These are phyloP conservation scores for Citrullus amarus DNA, from an alignment of 306 rosid species.

Conservation along the genomic window DNA sequence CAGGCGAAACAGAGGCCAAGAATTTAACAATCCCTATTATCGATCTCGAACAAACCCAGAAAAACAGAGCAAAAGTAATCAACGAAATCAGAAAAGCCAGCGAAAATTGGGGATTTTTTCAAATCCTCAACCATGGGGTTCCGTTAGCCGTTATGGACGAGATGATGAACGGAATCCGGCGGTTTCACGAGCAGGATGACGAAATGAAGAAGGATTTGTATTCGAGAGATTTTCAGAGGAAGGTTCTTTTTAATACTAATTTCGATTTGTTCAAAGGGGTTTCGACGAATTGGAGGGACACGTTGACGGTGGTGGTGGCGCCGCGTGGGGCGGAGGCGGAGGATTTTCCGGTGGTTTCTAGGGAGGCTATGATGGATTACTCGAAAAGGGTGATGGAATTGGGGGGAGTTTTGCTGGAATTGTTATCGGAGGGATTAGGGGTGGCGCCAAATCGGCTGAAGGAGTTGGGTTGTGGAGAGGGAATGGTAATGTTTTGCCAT, in stretches of 20 bases:
- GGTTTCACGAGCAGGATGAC: conserved; percentile 29
- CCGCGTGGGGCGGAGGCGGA: conserved; percentile 18
- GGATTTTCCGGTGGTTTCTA: conserved; percentile 23
- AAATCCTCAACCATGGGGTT: conserved; percentile 32
- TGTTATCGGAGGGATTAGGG: conserved; percentile 44
- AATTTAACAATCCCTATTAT: conserved; percentile 26
- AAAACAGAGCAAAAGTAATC: conserved; percentile 12
- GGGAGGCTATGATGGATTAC: conserved; percentile 30
- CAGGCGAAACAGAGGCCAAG: background rate
- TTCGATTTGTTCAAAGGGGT: conserved; percentile 22
- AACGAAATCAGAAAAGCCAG: conserved; percentile 15
- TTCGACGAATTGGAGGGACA: conserved; percentile 53
- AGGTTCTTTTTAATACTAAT: conserved; percentile 16
- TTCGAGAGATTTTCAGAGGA: conserved; percentile 18
- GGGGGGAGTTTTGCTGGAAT: conserved; percentile 23
- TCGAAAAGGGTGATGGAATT: conserved; percentile 20
- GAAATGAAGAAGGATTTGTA: conserved; percentile 29
- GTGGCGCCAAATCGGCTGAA: conserved; percentile 25
- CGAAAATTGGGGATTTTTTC: conserved; percentile 43
- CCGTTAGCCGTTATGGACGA: conserved; percentile 13
- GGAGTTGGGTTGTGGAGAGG: conserved; percentile 39
- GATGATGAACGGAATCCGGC: conserved; percentile 22
- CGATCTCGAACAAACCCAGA: background rate
- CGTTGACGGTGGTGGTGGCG: conserved; percentile 18
- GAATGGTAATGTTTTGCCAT: conserved; percentile 18